Percentiles rank a stretch among this genome's conserved stretches.
phyloP scores from a whole-genome alignment of 2,329 filamentous ascomycete genomes.

The Kalmusia sp. region DNA sequence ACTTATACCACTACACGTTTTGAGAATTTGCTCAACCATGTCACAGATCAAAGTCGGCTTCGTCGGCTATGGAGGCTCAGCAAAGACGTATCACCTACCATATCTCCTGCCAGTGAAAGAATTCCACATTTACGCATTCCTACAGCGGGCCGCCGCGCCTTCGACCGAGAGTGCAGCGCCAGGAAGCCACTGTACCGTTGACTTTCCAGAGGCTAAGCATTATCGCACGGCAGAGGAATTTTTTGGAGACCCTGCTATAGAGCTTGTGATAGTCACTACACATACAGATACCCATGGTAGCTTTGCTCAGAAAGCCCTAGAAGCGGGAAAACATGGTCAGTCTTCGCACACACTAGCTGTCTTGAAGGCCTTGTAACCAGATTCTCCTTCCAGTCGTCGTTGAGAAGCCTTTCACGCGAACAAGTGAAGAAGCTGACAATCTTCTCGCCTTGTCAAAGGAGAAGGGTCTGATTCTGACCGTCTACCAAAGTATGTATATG shows the following conservation, averaged over 20 bases:
- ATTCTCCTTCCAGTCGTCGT: too few species aligned
- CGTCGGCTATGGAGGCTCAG: constrained; percentile 2
- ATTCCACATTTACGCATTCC: not conserved
- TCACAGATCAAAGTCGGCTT: constrained; percentile 5
- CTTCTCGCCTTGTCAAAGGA: not conserved
- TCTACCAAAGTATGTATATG: constrained; percentile 8
- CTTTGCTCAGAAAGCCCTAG: not conserved
- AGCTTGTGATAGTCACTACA: constrained; percentile 6
- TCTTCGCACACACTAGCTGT: too few species aligned
- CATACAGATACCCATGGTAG: constrained; percentile 3
- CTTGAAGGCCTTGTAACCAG: too few species aligned
- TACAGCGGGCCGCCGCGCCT: not conserved
- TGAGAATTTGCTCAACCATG: too few species aligned
- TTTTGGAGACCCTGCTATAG: not conserved
- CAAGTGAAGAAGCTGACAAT: not conserved
- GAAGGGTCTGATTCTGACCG: constrained; percentile 1
- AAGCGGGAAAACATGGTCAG: constrained; percentile 6
- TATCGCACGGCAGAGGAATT: constrained; percentile 1
- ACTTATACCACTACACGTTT: too few species aligned
- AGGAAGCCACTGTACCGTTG: constrained; percentile 5
- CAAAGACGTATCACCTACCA: constrained; percentile 7
- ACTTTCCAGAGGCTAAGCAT: constrained; percentile 2
- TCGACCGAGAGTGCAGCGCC: not conserved
- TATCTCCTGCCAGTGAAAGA: not conserved
- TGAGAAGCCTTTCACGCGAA: constrained; percentile 4